Evolutionary conservation across 2,329 filamentous ascomycete species (phyloP), one percentile per base, ranked within the genome.

Genomic region (Paecilomyces sp.): DNA sequence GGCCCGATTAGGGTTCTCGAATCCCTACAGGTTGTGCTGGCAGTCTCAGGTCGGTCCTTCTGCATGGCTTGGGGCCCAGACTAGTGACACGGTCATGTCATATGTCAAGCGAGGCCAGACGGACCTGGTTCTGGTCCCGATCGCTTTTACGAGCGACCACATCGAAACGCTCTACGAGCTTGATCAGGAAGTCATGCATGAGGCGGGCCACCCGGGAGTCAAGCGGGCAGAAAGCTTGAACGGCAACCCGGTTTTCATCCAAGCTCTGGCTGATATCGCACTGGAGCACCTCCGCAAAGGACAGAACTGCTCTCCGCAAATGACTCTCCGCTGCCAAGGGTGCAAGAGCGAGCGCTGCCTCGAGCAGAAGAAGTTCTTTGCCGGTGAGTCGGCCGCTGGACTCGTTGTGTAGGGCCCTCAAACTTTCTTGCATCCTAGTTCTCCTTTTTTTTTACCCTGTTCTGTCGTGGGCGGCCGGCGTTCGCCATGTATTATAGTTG

Each of bases 131-230:
- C 82, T 99, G 6, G 91, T 99, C 59, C 94, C 94, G 0, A 95
- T 99, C 65, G 94, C 94, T 5, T 99, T 99, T 73, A 99, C 94
- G 0, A 96, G 91, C n/a, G 94, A 99, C 70, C 94, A 99, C 72
- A 99, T 99, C 66, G 94, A 99, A 78, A 99, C 94, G 0, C 81
- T 99, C 0, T 97, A 88, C 73, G 94, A 99, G 75, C 80, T 99
- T 57, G 94, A 99, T 73, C 83, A 91, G 68, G 94, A 99, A 76
- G 91, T 99, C 47, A 97, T 99, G 70, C 89, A 91, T 60, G 92
- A 96, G 64, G 77, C 77, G 41, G 75, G 91, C 85, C 85, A 90
- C 68, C 78, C 85, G 0, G 91, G 92, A 33, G 87, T 99, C 63
- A 96, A 95, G 81, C 85, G 94, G 60, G 91, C 89, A 1, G 94